A percentile compares a stretch with the other conserved stretches of the same genome.
Conservation (phyloP, 768 basidiomycete species). For the Imleria badia region DNA sequence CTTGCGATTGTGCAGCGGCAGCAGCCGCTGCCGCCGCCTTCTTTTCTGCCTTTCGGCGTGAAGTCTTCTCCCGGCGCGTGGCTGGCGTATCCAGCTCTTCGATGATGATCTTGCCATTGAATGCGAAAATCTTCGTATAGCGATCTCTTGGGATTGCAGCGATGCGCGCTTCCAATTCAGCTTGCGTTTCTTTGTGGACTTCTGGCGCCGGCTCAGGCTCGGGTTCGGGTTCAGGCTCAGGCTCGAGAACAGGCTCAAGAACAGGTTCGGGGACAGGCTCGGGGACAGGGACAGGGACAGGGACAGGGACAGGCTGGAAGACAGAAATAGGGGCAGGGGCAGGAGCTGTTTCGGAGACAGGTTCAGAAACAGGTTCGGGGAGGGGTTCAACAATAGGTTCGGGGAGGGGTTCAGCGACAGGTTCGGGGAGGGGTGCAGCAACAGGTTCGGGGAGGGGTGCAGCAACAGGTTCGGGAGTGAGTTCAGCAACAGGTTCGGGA, state of each 20-base stretch:
- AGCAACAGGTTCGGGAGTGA: not conserved
- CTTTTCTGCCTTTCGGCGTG: constrained; percentile 44
- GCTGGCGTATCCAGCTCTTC: constrained; percentile 74
- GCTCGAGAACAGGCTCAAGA: not conserved
- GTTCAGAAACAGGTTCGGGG: not conserved
- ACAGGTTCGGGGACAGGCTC: not conserved
- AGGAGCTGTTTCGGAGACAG: not conserved
- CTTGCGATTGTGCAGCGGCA: constrained; percentile 8
- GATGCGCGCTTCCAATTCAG: constrained; percentile 27
- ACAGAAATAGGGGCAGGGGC: not conserved
- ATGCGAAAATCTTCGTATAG: constrained; percentile 31
- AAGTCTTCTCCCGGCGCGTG: constrained; percentile 58
- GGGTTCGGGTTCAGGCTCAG: not conserved
- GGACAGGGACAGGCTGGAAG: not conserved
- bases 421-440: not conserved
- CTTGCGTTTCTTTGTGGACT: constrained; percentile 6
- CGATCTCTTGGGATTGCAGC: constrained; percentile 28
- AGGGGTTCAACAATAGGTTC: not conserved
- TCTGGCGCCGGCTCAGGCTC: not conserved
- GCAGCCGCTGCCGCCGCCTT: constrained; percentile 25
- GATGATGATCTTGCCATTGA: constrained; percentile 58
- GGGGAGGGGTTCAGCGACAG: not conserved
- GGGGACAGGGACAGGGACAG: not conserved
- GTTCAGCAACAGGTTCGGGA: too few species aligned
- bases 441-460: not conserved